phyloP scores from a whole-genome alignment of 495 filamentous ascomycete genomes.

The Hamigera avellanea region DNA sequence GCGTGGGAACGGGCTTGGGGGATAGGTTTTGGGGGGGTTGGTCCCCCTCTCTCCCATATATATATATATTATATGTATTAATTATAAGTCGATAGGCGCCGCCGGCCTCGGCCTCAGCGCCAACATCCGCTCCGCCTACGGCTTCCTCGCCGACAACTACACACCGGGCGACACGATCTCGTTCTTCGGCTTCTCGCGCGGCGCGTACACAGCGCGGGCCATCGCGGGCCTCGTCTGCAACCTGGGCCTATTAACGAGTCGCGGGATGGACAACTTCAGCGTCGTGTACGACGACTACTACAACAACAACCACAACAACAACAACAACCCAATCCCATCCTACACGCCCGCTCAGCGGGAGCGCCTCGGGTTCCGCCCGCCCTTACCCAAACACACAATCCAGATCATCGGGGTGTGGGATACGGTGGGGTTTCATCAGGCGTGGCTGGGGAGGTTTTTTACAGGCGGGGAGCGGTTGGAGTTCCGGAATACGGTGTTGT shows the following conservation, averaged over 20 bases:
- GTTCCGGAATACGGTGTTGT: slow-evolving; percentile 19
- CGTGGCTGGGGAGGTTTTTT: slow-evolving; percentile 9
- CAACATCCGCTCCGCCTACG: slow-evolving; percentile 39
- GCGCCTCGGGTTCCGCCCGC: slow-evolving; percentile 7
- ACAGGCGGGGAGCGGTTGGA: slow-evolving; percentile 13
- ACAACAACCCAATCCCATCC: slow-evolving; percentile 12
- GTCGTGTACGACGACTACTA: slow-evolving; percentile 38
- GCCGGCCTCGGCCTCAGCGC: slow-evolving; percentile 28
- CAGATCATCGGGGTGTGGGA: slow-evolving; percentile 48
- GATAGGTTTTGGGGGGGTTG: slow-evolving; percentile 11
- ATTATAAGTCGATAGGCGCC: slow-evolving; percentile 8
- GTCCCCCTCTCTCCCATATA: neutral
- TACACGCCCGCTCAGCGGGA: slow-evolving; percentile 13
- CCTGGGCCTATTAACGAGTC: slow-evolving; percentile 33
- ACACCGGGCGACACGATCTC: slow-evolving; percentile 43
- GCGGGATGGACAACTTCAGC: slow-evolving; percentile 30
- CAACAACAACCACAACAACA: slow-evolving; percentile 28
- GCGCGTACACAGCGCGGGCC: slow-evolving; percentile 45
- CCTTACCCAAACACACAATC: slow-evolving; percentile 20
- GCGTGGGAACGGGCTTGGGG: slow-evolving; percentile 34
- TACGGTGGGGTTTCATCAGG: slow-evolving; percentile 40
- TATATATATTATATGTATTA: neutral
- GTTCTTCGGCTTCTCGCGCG: slow-evolving; percentile 50
- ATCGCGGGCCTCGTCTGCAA: slow-evolving; percentile 42
- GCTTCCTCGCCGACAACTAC: slow-evolving; percentile 40